Percentiles rank a stretch among this genome's conserved stretches.
These are phyloP conservation scores for Tetrahymena thermophila DNA, from an alignment of 73 alveolate genomes.

Conservation along the genomic window DNA sequence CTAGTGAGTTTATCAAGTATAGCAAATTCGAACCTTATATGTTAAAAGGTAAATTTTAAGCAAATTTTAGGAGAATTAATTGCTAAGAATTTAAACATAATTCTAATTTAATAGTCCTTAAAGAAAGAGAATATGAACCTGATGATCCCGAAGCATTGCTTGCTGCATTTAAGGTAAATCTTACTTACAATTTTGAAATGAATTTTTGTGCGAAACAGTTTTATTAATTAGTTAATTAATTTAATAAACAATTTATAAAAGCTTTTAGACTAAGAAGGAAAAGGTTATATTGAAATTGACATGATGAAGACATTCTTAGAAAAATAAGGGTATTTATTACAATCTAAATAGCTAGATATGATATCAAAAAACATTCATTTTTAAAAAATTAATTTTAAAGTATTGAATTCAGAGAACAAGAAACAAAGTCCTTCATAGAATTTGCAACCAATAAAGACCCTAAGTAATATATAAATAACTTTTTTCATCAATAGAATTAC, in stretches of 20 bases:
- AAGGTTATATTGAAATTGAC: slow-evolving; percentile 39
- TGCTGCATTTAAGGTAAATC: slow-evolving; percentile 30
- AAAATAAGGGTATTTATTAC: slow-evolving; percentile 6
- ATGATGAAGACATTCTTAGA: slow-evolving; percentile 2
- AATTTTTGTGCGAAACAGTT: background rate
- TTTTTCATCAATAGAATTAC: too few species aligned
- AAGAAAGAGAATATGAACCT: slow-evolving; percentile 36
- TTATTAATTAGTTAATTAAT: background rate
- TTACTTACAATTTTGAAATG: background rate
- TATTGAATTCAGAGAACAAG: slow-evolving; percentile 15
- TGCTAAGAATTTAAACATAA: too few species aligned
- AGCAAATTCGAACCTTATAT: slow-evolving; percentile 35
- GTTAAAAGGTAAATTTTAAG: background rate
- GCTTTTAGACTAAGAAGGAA: slow-evolving; percentile 23
- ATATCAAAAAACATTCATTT: background rate
- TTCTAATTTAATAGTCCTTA: background rate
- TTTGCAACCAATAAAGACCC: slow-evolving; percentile 43
- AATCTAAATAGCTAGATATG: background rate
- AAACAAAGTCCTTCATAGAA: slow-evolving; percentile 17
- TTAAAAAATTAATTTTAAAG: too few species aligned
- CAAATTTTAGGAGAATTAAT: too few species aligned
- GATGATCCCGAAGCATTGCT: slow-evolving; percentile 34
- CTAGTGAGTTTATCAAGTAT: slow-evolving; percentile 32
- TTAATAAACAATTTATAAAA: background rate
- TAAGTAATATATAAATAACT: background rate